Conservation (phyloP, 2,329 filamentous ascomycete genomes). For the Hypomyces rosellus region DNA sequence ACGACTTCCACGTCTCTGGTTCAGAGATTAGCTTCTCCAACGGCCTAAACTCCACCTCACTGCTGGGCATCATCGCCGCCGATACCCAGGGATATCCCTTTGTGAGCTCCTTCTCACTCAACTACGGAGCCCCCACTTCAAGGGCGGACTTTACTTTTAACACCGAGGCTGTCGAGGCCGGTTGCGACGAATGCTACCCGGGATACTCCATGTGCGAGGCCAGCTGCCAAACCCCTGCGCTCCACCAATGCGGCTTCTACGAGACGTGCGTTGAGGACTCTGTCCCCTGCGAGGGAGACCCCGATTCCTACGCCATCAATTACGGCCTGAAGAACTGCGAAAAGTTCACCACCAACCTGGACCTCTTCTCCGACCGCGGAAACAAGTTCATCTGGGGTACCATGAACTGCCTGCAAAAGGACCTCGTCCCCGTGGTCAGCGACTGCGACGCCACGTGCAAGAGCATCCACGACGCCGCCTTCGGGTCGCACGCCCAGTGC, state of each 20-base stretch:
- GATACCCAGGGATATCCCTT: conserved; percentile 7
- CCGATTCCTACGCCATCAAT: conserved; percentile 2
- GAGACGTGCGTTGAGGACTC: conserved; percentile 6
- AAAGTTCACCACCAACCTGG: conserved; percentile 4
- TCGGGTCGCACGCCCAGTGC: conserved; percentile 7
- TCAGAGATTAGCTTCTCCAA: conserved; percentile 2
- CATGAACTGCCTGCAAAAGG: conserved; percentile 10
- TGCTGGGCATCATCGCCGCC: conserved; percentile 8
- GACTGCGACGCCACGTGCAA: conserved; percentile 7
- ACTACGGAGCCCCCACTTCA: background rate
- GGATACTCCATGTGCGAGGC: conserved; percentile 6
- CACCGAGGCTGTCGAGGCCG: background rate
- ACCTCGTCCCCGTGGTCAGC: conserved; percentile 3
- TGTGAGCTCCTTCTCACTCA: conserved; percentile 5
- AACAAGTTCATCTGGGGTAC: conserved; percentile 17
- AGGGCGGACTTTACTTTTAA: background rate
- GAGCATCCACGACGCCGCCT: conserved; percentile 6
- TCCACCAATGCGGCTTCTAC: conserved; percentile 7
- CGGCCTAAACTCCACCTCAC: conserved; percentile 1
- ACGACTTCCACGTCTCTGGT: background rate
- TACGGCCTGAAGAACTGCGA: conserved; percentile 7
- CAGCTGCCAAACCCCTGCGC: conserved; percentile 2
- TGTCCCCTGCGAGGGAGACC: background rate
- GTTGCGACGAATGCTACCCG: background rate
- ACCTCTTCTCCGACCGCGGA: conserved; percentile 2